phyloP scores from a whole-genome alignment of 2,329 filamentous ascomycete genomes.

The Cladosporium sp. region DNA sequence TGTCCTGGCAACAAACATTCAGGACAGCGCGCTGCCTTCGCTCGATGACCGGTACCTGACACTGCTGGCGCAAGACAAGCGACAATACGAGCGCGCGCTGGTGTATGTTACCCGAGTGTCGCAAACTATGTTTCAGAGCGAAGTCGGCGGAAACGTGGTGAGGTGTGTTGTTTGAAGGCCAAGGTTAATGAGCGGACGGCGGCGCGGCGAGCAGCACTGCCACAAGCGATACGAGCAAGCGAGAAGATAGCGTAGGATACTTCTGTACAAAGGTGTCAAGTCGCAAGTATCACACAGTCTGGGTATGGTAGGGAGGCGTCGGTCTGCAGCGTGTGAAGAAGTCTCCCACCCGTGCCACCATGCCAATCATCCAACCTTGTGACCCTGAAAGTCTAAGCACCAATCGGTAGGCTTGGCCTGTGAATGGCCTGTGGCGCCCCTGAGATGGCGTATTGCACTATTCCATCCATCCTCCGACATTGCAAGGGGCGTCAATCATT shows the following conservation, averaged over 20 bases:
- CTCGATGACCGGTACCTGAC: not conserved
- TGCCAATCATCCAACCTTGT: not conserved
- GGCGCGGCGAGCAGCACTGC: conserved; percentile 12
- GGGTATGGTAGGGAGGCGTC: not conserved
- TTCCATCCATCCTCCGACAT: not conserved
- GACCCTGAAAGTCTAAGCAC: conserved; percentile 2
- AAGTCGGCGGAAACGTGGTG: not conserved
- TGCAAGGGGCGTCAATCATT: not conserved
- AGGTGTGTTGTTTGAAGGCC: not conserved
- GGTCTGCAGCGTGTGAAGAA: conserved; percentile 2
- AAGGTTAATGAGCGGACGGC: conserved; percentile 6
- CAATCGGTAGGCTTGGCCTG: not conserved
- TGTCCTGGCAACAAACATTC: not conserved
- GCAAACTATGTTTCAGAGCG: not conserved
- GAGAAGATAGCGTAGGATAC: not conserved
- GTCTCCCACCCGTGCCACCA: not conserved
- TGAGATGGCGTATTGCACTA: conserved; percentile 1
- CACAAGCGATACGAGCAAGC: conserved; percentile 1
- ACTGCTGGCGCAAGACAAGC: not conserved
- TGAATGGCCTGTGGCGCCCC: not conserved
- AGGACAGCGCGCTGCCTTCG: not conserved
- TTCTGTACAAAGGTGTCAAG: not conserved
- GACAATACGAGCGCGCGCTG: not conserved
- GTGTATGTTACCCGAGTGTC: not conserved
- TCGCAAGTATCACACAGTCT: not conserved